These are phyloP conservation scores for Galeopsis tetrahit DNA, from an alignment of 257 asterid species.

Conservation along the genomic window DNA sequence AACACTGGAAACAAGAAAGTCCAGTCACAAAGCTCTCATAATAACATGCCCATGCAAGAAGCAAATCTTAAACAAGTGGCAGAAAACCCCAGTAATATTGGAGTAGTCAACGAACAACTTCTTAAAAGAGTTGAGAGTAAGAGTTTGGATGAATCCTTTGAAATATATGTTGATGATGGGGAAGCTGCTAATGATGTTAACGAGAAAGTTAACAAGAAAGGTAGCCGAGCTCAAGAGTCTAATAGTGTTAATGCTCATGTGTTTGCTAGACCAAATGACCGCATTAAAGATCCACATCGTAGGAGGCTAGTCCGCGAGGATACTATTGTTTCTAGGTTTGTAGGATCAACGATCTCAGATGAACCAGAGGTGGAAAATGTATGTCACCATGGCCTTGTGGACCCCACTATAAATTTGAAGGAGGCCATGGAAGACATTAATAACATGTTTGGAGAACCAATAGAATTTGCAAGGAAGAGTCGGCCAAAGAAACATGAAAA, in stretches of 20 bases:
- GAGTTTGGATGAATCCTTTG: conserved; percentile 56
- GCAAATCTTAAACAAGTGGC: conserved; percentile 23
- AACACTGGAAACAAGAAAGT: conserved; percentile 37
- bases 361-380: conserved; percentile 53
- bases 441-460: conserved; percentile 91
- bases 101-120: conserved; percentile 35
- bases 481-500: conserved; percentile 59
- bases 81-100: conserved; percentile 29
- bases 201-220: conserved; percentile 39
- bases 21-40: conserved; percentile 35
- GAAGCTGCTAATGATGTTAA: conserved; percentile 47
- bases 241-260: conserved; percentile 37
- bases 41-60: conserved; percentile 35
- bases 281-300: conserved; percentile 42
- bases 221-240: conserved; percentile 22
- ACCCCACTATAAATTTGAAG: conserved; percentile 85
- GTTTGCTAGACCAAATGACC: conserved; percentile 55
- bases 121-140: conserved; percentile 36
- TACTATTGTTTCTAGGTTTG: conserved; percentile 75
- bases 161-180: conserved; percentile 70
- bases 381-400: conserved; percentile 96
- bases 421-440: conserved; percentile 97
- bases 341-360: conserved; percentile 79
- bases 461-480: conserved; percentile 79
- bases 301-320: conserved; percentile 69